Evolutionary conservation across 176 grass and related monocot genomes (phyloP).

Genomic region (Echinochloa phyllopogon): DNA sequence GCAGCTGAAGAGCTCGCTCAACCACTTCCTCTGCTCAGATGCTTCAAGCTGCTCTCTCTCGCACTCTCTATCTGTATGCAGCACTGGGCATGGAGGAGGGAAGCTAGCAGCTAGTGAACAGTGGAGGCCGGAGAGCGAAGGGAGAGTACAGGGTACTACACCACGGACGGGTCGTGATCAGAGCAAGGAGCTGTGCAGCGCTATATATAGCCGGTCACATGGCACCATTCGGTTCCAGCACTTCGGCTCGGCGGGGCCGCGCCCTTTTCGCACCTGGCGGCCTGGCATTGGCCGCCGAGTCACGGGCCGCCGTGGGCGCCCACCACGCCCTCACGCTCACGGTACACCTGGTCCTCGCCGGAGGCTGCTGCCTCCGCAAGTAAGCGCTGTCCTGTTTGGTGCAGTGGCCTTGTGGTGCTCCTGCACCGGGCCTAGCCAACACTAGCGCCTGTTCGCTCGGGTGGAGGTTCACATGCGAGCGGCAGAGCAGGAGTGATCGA

Average conservation of each 20-base stretch:
- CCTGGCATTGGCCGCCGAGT: conserved; percentile 32
- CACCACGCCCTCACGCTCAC: conserved; percentile 21
- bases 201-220: conserved; percentile 47
- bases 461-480: conserved; percentile 46
- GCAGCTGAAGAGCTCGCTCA: not conserved
- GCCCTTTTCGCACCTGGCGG: conserved; percentile 38
- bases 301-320: conserved; percentile 49
- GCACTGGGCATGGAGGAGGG: not conserved
- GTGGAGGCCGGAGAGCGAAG: not conserved
- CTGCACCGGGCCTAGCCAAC: conserved; percentile 59
- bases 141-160: not conserved
- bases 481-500: not conserved
- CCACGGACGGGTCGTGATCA: conserved; percentile 28
- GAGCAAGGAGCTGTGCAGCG: conserved; percentile 8
- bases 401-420: conserved; percentile 55
- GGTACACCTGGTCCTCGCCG: conserved; percentile 40
- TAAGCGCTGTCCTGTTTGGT: conserved; percentile 36
- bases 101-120: not conserved
- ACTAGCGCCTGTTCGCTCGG: conserved; percentile 28
- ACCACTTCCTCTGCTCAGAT: conserved; percentile 3
- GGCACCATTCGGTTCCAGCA: not conserved
- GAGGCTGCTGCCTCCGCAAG: conserved; percentile 25
- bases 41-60: not conserved
- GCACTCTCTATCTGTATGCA: not conserved
- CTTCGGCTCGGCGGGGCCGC: not conserved